Conservation (phyloP, 495 filamentous ascomycete genomes). For the Penicillium crystallinum region DNA sequence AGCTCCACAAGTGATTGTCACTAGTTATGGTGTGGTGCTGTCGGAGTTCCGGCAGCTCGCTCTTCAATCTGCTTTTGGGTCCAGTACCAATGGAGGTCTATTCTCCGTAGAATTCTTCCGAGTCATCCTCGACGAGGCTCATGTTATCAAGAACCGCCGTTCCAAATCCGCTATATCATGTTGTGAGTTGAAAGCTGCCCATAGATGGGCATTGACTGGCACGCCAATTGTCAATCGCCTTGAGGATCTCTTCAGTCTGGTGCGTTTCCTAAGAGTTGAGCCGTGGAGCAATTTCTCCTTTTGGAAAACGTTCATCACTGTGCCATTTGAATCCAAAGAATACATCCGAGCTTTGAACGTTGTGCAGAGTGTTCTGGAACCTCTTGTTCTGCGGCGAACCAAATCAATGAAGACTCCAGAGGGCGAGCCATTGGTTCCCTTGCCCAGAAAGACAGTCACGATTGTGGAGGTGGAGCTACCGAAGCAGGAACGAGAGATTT, state of each 20-base stretch:
- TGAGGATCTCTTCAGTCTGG: constrained; percentile 94
- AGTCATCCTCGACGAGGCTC: constrained; percentile 91
- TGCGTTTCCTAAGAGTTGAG: constrained; percentile 86
- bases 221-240: constrained; percentile 96
- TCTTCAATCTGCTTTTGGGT: constrained; percentile 48
- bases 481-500: constrained; percentile 78
- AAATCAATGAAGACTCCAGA: constrained; percentile 98
- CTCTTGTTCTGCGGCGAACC: constrained; percentile 87
- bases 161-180: constrained; percentile 90
- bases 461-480: constrained; percentile 85
- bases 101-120: constrained; percentile 93
- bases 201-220: constrained; percentile 91
- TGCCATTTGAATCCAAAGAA: constrained; percentile 92
- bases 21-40: constrained; percentile 89
- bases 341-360: constrained; percentile 91
- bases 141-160: constrained; percentile 86
- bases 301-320: constrained; percentile 98
- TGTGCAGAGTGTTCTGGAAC: constrained; percentile 93
- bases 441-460: constrained; percentile 75
- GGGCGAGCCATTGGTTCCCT: constrained; percentile 75
- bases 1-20: constrained; percentile 87
- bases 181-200: constrained; percentile 76
- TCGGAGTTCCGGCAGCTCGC: constrained; percentile 78
- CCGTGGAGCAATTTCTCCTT: constrained; percentile 98
- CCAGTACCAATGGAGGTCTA: constrained; percentile 60